phyloP scores from a whole-genome alignment of 1,284 basidiomycete genomes.

The Gymnopus androsaceus region DNA sequence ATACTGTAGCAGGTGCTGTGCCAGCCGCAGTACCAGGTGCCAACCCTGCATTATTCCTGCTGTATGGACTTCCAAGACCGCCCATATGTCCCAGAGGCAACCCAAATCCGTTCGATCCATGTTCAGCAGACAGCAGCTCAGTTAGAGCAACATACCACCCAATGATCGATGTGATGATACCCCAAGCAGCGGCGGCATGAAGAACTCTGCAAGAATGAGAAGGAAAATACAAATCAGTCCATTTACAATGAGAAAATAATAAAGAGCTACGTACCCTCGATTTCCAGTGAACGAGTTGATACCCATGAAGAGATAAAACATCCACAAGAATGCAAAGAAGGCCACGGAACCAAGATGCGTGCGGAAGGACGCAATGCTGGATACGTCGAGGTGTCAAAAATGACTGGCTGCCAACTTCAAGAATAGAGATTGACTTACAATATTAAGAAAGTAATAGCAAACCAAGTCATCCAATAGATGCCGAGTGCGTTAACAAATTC shows the following conservation, averaged over 20 bases:
- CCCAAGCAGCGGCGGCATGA: slow-evolving; percentile 77
- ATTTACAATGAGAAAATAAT: too few relatives aligned
- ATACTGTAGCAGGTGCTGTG: too few relatives aligned
- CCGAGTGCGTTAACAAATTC: slow-evolving; percentile 63
- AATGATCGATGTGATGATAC: slow-evolving; percentile 65
- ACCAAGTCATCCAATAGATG: slow-evolving; percentile 69
- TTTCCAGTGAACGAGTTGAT: too few relatives aligned
- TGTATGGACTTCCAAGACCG: too few relatives aligned
- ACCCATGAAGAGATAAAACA: slow-evolving; percentile 57
- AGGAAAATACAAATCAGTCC: too few relatives aligned
- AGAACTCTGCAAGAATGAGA: too few relatives aligned
- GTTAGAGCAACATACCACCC: slow-evolving; percentile 69
- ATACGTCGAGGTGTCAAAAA: not conserved
- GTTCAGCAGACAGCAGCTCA: slow-evolving; percentile 49
- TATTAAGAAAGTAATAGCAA: slow-evolving; percentile 38
- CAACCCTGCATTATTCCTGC: too few relatives aligned
- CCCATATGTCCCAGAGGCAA: too few relatives aligned
- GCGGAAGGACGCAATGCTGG: slow-evolving; percentile 9
- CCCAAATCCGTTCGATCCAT: too few relatives aligned
- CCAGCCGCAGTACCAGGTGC: too few relatives aligned
- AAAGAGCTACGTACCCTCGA: too few relatives aligned
- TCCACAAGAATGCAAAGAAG: slow-evolving; percentile 47
- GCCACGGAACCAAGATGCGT: slow-evolving; percentile 5
- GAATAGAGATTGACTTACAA: slow-evolving; percentile 24
- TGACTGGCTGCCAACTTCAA: too few relatives aligned